These are phyloP conservation scores for Lunularia cruciata DNA, from an alignment of 225 moss, liverwort and hornwort genomes.

Conservation along the genomic window DNA sequence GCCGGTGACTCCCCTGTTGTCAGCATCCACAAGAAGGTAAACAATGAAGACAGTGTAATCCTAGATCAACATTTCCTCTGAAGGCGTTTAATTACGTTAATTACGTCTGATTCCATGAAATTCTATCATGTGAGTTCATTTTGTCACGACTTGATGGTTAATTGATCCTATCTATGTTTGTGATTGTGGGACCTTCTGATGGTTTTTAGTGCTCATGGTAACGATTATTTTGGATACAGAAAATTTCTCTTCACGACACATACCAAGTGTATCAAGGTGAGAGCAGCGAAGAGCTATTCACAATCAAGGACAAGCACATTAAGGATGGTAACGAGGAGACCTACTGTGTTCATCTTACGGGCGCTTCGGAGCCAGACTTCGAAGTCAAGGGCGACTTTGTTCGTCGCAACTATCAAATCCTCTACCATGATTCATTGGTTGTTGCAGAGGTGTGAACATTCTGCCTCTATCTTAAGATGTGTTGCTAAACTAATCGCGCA, in stretches of 20 bases:
- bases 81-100: not conserved
- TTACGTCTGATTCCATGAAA: not conserved
- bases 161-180: too few species aligned
- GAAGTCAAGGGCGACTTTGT: constrained; percentile 33
- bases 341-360: constrained; percentile 4
- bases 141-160: too few species aligned
- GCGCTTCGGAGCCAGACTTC: not conserved
- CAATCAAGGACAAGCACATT: constrained; percentile 10
- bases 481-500: too few species aligned
- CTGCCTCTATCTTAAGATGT: not conserved
- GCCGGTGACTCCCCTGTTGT: constrained; percentile 11
- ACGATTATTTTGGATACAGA: not conserved
- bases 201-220: too few species aligned
- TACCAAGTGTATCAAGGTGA: constrained; percentile 1
- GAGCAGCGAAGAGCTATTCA: not conserved
- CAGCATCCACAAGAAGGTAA: constrained; percentile 4
- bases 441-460: constrained; percentile 29
- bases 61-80: not conserved
- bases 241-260: constrained; percentile 1
- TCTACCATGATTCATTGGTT: constrained; percentile 15
- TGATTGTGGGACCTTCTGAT: not conserved
- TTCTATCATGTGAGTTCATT: not conserved
- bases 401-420: constrained; percentile 26
- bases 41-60: not conserved
- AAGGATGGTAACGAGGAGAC: constrained; percentile 8